Evolutionary conservation across 257 asterid species (phyloP).

Genomic region (Petunia secreta): DNA sequence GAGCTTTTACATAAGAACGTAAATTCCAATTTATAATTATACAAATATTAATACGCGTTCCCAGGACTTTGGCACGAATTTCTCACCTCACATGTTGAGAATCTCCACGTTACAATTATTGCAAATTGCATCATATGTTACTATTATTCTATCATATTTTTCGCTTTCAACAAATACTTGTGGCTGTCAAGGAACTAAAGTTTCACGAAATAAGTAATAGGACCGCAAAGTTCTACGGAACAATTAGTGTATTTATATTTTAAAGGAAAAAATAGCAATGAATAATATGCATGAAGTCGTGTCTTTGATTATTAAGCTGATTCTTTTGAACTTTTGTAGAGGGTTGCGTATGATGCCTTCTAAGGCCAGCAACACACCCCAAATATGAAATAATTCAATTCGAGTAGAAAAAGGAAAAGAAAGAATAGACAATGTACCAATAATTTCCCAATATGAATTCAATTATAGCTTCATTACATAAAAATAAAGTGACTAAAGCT

Average conservation of each 20-base stretch:
- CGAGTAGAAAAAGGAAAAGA: not conserved
- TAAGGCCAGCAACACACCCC: not conserved
- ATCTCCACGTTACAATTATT: not conserved
- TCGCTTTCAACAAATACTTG: not conserved
- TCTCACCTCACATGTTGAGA: not conserved
- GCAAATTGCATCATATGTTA: not conserved
- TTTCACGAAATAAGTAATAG: not conserved
- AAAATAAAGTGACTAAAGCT: not conserved
- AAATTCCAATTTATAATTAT: not conserved
- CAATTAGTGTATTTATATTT: not conserved
- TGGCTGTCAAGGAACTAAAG: conserved; percentile 9
- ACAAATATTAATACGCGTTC: not conserved
- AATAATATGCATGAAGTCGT: not conserved
- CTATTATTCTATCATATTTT: not conserved
- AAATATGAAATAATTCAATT: not conserved
- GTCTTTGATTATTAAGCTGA: no score
- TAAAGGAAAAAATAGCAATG: not conserved
- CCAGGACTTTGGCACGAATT: conserved; percentile 1
- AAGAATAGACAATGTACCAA: not conserved
- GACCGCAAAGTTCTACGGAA: conserved; percentile 6
- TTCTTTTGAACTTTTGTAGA: not conserved
- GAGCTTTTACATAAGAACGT: not conserved
- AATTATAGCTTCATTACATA: not conserved
- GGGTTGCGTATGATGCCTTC: conserved; percentile 6
- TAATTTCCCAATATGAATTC: not conserved